Base-by-base conservation (phyloP, 495 filamentous ascomycete genomes). In the Neurospora terricola region DNA sequence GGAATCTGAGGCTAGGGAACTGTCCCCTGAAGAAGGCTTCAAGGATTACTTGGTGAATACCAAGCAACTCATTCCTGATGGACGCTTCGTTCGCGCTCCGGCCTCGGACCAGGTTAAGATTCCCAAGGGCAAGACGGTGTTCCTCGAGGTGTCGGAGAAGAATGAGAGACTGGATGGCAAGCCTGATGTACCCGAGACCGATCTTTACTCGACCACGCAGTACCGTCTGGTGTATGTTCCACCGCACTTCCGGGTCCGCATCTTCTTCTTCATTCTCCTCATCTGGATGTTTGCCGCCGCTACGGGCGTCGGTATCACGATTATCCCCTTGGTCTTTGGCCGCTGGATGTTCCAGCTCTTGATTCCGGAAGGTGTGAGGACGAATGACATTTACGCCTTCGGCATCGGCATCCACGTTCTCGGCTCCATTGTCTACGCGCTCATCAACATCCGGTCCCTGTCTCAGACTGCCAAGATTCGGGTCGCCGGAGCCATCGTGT, bases 301-400 rank as follows among this genome's bases (percentile, higher is more conserved):
- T n/a, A 97, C 93, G 1, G 96, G 96, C n/a, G 88, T 97, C 75
- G 88, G 90, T 76, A 87, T 92, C 73, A 98, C 96, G 18, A 89
- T 98, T 79, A 82, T 91, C 0, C 96, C 96, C 3, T 85, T 99
- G 12, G 82, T 96, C 11, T 88, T 97, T 78, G 96, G 96, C 18
- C 91, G 96, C 18, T 84, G 82, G 71, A 84, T 98, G 71, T 91
- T 97, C 77, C 86, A 89, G 36, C 80, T 84, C 9, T 83, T 92
- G 21, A 88, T 96, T 68, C 91, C 92, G 18, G 78, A 82, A 21
- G 84, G 90, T 59, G 85, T 91, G 43, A 88, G 90, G 23, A 90
- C 93, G 78, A 98, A 98, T 80, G 96, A 99, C 79, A 91, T 99
- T 42, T 98, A 99, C 79, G 95, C 96, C 12, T 97, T 97, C 80